These are phyloP conservation scores for Saccharum hybrid DNA, from an alignment of 202 grass and related monocot genomes.

Conservation along the genomic window DNA sequence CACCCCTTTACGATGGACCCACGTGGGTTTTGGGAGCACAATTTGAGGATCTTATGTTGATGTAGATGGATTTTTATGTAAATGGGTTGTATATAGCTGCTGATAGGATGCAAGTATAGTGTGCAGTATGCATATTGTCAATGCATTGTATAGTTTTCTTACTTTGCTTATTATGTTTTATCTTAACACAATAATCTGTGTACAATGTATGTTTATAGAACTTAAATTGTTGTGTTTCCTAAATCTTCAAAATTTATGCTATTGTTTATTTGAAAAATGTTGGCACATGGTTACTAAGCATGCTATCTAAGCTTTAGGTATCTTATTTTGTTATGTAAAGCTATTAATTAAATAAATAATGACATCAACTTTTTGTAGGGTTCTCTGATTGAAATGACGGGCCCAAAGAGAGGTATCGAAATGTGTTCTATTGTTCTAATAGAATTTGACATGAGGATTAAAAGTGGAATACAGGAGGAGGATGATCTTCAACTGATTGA, in stretches of 20 bases:
- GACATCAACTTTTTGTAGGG: too few species aligned
- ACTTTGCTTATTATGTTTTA: neutral
- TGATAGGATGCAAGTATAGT: neutral
- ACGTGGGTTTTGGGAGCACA: neutral
- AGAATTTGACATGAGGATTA: conserved; percentile 15
- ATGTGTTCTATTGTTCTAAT: neutral
- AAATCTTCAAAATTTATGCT: neutral
- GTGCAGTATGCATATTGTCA: neutral
- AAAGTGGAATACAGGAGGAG: neutral
- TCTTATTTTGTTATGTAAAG: neutral
- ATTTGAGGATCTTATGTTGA: neutral
- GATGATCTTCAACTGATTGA: neutral
- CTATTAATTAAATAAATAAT: neutral
- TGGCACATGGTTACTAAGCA: neutral
- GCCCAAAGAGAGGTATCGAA: conserved; percentile 8
- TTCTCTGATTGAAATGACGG: conserved; percentile 17
- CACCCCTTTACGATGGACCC: neutral
- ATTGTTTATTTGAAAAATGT: neutral
- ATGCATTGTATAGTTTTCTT: neutral
- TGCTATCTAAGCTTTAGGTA: neutral
- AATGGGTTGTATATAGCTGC: neutral
- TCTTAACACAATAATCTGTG: neutral
- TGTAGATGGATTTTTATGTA: neutral
- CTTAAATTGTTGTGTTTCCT: neutral
- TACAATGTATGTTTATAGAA: neutral